These are phyloP conservation scores for Mollisia scopiformis DNA, from an alignment of 2,329 filamentous ascomycete genomes.

Conservation along the genomic window DNA sequence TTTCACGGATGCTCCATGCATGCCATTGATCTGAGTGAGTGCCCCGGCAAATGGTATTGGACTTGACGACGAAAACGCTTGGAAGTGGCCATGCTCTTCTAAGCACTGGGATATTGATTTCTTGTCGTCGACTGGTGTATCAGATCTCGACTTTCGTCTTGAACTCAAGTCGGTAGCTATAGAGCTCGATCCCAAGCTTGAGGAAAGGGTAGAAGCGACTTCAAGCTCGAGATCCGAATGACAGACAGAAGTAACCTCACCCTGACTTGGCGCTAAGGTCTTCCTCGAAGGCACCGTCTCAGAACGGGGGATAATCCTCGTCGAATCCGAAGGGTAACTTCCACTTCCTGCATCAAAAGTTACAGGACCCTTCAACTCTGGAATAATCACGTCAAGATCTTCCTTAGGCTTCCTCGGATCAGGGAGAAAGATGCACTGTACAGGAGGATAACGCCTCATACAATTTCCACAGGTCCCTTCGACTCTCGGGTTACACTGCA, in stretches of 20 bases:
- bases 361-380: neutral
- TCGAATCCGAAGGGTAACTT: neutral
- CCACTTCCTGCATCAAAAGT: neutral
- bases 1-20: slow-evolving; percentile 12
- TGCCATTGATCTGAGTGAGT: slow-evolving; percentile 8
- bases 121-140: neutral
- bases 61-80: neutral
- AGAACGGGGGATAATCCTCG: neutral
- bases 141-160: neutral
- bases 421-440: slow-evolving; percentile 10
- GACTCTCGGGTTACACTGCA: slow-evolving; percentile 17
- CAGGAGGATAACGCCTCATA: slow-evolving; percentile 17
- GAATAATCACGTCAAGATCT: neutral
- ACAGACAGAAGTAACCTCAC: neutral
- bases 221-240: neutral
- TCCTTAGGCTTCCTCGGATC: neutral
- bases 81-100: neutral
- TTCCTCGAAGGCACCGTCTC: neutral
- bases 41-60: slow-evolving; percentile 12
- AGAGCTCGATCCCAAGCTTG: neutral
- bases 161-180: neutral
- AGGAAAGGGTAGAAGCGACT: neutral
- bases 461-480: slow-evolving; percentile 20
- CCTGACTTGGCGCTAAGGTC: neutral
- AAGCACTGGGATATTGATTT: neutral